Conservation (phyloP, 768 basidiomycete species). For the Podaxis sp. region DNA sequence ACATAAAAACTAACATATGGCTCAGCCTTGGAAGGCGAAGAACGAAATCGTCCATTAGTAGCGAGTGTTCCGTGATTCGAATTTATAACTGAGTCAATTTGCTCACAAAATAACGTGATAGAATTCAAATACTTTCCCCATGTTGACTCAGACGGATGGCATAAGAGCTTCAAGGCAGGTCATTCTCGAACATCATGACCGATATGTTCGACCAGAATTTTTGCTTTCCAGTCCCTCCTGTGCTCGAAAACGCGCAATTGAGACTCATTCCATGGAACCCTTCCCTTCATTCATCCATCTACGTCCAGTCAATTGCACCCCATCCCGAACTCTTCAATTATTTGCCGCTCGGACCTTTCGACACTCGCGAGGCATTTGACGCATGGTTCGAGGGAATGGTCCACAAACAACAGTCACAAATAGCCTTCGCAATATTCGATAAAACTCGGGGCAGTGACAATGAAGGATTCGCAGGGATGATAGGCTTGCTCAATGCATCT, state of each 20-base stretch:
- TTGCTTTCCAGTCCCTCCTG: constrained; percentile 45
- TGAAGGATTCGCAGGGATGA: constrained; percentile 48
- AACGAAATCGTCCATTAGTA: too few species aligned
- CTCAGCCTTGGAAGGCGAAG: too few species aligned
- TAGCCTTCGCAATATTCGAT: constrained; percentile 57
- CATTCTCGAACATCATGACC: neutral
- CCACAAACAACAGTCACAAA: constrained; percentile 28
- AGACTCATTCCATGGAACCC: constrained; percentile 41
- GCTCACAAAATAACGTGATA: too few species aligned
- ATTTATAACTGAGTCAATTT: too few species aligned
- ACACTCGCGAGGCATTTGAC: constrained; percentile 34
- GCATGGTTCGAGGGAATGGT: constrained; percentile 36
- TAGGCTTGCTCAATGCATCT: constrained; percentile 49
- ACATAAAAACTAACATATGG: too few species aligned
- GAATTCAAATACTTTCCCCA: too few species aligned
- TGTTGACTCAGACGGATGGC: neutral
- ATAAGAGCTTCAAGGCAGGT: neutral
- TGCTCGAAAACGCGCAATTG: constrained; percentile 45
- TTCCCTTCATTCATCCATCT: constrained; percentile 40
- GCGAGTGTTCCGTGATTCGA: too few species aligned
- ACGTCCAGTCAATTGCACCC: constrained; percentile 39
- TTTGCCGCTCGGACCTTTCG: constrained; percentile 52
- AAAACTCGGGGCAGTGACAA: constrained; percentile 30
- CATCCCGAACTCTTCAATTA: constrained; percentile 45
- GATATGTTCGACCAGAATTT: constrained; percentile 40